A percentile compares a stretch with the other conserved stretches of the same genome.
phyloP scores from a whole-genome alignment of 2,329 filamentous ascomycete genomes.

The Waltergamsia citrina region DNA sequence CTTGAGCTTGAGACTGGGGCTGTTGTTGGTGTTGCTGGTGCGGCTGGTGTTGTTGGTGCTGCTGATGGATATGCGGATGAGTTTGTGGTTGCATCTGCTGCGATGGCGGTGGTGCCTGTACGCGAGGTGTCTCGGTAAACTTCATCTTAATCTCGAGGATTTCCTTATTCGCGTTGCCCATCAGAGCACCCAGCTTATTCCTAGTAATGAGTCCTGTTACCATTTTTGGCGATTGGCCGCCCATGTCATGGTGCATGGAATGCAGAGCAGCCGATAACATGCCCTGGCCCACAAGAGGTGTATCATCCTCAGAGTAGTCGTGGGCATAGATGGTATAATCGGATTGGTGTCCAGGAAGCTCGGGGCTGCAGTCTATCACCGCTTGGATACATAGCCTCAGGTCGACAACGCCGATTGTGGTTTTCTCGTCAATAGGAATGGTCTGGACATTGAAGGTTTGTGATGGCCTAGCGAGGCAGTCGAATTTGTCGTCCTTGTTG shows the following conservation, averaged over 20 bases:
- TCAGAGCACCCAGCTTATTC: slow-evolving; percentile 77
- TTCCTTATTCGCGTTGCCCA: slow-evolving; percentile 65
- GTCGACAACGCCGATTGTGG: slow-evolving; percentile 79
- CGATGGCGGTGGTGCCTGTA: slow-evolving; percentile 7
- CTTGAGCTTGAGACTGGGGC: slow-evolving; percentile 9
- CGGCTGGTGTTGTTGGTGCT: slow-evolving; percentile 8
- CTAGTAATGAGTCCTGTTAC: slow-evolving; percentile 87
- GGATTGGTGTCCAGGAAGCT: slow-evolving; percentile 58
- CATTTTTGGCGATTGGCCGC: slow-evolving; percentile 54
- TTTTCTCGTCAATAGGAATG: slow-evolving; percentile 68
- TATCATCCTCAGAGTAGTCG: slow-evolving; percentile 93
- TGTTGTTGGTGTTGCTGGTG: slow-evolving; percentile 9
- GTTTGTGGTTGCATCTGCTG: slow-evolving; percentile 9
- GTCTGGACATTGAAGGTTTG: slow-evolving; percentile 73
- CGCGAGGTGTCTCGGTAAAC: slow-evolving; percentile 58
- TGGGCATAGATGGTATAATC: slow-evolving; percentile 97
- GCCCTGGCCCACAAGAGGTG: slow-evolving; percentile 87
- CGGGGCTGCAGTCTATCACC: slow-evolving; percentile 70
- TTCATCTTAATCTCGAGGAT: slow-evolving; percentile 90
- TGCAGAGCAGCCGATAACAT: slow-evolving; percentile 79
- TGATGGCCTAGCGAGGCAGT: slow-evolving; percentile 80
- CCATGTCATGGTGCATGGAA: slow-evolving; percentile 22
- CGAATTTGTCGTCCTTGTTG: slow-evolving; percentile 78
- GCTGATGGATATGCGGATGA: slow-evolving; percentile 8
- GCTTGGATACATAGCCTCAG: slow-evolving; percentile 80